Base-by-base conservation (phyloP, 1,284 basidiomycete genomes). In the Ganoderma lucidum region DNA sequence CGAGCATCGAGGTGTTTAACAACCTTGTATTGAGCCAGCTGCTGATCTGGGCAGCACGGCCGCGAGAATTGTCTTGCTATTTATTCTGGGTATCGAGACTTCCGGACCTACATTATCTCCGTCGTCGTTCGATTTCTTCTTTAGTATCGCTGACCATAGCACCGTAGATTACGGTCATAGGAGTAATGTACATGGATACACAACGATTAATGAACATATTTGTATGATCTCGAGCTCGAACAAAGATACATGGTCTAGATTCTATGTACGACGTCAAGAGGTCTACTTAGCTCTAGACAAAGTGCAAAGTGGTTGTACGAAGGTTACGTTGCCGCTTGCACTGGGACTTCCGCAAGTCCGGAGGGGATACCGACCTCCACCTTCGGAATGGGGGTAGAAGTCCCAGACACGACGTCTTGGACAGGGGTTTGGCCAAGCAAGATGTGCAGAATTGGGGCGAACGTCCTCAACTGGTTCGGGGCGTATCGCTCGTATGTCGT, bases 401-500 rank as follows among this genome's bases (percentile, higher is more conserved):
- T 73, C 2, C 74, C 74, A 9, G 75, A 74, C 1, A 62, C 67
- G 14, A 60, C 70, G 41, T 71, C 56, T n/a, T 73, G 64, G 12
- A 64, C 64, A 0, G 51, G 55, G 10, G 71, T 70, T 28, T 74
- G 69, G 1, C 66, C 67, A 23, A 77, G 73, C 30, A 78, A 61
- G 3, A 76, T 71, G 15, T 67, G 73, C 8, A 78, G 66, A 30
- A 80, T 74, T n/a, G 72, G 74, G 6, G 69, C 70, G 56, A 80
- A 78, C 12, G 72, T 75, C 6, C 68, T 71, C 48, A 79, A 67
- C 73, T 88, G 86, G 0, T 79, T 81, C 0, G 81, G 80, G 0
- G 89, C 87, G 77, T 84, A 88, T 12, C 85, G 83, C 48, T 84
- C 83, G 69, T 87, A 93, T 0, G 76, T 71, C 0, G 90, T 81